These are phyloP conservation scores for Cyclaneusma minus DNA, from an alignment of 2,329 filamentous ascomycete genomes.

Conservation along the genomic window DNA sequence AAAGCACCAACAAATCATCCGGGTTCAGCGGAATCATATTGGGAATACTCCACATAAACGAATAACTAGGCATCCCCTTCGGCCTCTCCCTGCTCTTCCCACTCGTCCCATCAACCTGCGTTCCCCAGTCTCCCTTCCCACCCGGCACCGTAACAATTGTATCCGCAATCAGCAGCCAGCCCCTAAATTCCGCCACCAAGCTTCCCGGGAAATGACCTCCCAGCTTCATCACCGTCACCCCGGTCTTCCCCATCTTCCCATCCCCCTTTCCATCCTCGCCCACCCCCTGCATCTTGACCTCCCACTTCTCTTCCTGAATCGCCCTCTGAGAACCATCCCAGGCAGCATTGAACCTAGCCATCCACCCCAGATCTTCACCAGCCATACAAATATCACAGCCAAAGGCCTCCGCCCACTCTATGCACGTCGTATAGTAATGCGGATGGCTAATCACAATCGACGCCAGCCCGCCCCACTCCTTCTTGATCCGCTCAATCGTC, in stretches of 20 bases:
- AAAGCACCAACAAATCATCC: constrained; percentile 49
- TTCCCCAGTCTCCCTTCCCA: constrained; percentile 31
- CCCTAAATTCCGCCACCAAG: constrained; percentile 45
- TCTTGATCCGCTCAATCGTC: constrained; percentile 41
- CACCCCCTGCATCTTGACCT: constrained; percentile 24
- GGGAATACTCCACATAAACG: constrained; percentile 66
- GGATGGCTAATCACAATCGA: constrained; percentile 69
- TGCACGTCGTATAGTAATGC: constrained; percentile 66
- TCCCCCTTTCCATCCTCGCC: constrained; percentile 16
- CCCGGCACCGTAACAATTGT: constrained; percentile 57
- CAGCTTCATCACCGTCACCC: constrained; percentile 48
- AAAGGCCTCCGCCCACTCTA: constrained; percentile 58
- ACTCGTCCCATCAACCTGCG: constrained; percentile 23
- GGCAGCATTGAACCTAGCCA: constrained; percentile 27
- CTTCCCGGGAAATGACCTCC: constrained; percentile 73
- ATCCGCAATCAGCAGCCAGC: constrained; percentile 58
- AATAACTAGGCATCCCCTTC: constrained; percentile 34
- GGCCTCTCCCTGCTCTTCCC: constrained; percentile 23
- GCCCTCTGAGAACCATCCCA: constrained; percentile 27
- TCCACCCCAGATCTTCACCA: constrained; percentile 50
- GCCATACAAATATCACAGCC: constrained; percentile 55
- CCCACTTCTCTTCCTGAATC: constrained; percentile 24
- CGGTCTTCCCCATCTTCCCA: constrained; percentile 36
- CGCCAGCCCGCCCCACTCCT: constrained; percentile 46
- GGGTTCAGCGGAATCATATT: constrained; percentile 60